phyloP scores from a whole-genome alignment of 1,284 basidiomycete genomes.

The Chalciporus sp. region DNA sequence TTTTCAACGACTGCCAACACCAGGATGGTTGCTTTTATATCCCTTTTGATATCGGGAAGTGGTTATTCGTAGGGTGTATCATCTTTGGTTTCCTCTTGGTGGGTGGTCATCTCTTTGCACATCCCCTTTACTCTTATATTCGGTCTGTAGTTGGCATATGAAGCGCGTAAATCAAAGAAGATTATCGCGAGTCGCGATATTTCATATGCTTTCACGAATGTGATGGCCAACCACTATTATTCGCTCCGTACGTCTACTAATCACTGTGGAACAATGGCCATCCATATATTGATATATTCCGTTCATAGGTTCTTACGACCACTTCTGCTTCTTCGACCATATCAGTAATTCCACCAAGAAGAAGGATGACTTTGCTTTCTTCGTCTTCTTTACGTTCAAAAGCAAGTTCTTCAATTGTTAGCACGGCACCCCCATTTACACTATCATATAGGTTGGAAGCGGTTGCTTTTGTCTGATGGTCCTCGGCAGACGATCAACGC shows the following conservation, averaged over 20 bases:
- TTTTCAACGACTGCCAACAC: constrained; percentile 73
- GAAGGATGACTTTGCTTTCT: constrained; percentile 98
- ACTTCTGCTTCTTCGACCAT: constrained; percentile 98
- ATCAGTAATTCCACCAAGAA: constrained; percentile 95
- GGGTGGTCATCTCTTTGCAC: constrained; percentile 33
- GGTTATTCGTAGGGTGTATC: constrained; percentile 98
- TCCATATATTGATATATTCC: constrained; percentile 1
- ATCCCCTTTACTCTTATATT: constrained; percentile 2
- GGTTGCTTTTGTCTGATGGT: constrained; percentile 91
- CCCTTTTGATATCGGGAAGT: constrained; percentile 88
- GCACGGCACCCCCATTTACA: constrained; percentile 13
- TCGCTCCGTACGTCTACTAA: constrained; percentile 70
- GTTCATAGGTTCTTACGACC: constrained; percentile 83
- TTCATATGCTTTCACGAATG: constrained; percentile 94
- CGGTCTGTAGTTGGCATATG: constrained; percentile 74
- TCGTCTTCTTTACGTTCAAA: constrained; percentile 99
- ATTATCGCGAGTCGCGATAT: constrained; percentile 96
- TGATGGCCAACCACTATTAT: constrained; percentile 96
- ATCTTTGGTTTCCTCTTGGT: constrained; percentile 95
- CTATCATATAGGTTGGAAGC: constrained; percentile 82
- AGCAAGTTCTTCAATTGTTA: constrained; percentile 51
- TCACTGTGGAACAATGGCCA: background rate
- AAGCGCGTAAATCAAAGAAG: constrained; percentile 88
- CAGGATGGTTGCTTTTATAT: constrained; percentile 80
- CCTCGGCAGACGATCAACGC: constrained; percentile 98